Evolutionary conservation across 2,329 filamentous ascomycete genomes (phyloP).

Genomic region (Colletotrichum sp.): DNA sequence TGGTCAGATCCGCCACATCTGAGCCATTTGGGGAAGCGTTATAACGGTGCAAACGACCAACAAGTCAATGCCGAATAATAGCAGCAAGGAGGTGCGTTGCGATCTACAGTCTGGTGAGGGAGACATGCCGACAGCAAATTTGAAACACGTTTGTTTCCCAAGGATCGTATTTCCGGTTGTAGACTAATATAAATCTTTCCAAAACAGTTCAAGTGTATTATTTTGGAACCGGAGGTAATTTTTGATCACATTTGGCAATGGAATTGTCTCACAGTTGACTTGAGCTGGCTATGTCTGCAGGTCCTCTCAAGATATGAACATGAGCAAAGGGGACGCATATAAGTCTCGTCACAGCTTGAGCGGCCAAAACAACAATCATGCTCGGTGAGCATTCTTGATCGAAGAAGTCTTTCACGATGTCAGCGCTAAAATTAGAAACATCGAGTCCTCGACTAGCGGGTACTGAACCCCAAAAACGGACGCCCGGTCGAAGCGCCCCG

Average conservation of each 20-base stretch:
- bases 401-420: not conserved
- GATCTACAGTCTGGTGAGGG: not conserved
- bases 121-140: not conserved
- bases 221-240: not conserved
- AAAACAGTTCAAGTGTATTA: rapidly evolving
- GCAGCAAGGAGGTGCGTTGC: rapidly evolving
- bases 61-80: not conserved
- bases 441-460: not conserved
- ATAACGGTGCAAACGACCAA: too few species aligned
- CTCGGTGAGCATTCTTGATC: rapidly evolving
- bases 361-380: not conserved
- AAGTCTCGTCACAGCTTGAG: not conserved
- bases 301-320: not conserved
- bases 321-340: rapidly evolving
- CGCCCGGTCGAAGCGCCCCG: not conserved
- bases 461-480: not conserved
- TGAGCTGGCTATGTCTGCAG: not conserved
- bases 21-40: too few species aligned
- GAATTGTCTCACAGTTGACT: not conserved
- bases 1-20: not conserved
- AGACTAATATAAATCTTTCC: not conserved
- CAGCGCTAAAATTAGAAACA: not conserved
- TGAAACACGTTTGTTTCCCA: not conserved
- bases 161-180: rapidly evolving
- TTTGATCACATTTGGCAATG: not conserved